A percentile compares a stretch with the other conserved stretches of the same genome.
Evolutionary conservation across 2,329 filamentous ascomycete species (phyloP).

Genomic region (Venturia nashicola): DNA sequence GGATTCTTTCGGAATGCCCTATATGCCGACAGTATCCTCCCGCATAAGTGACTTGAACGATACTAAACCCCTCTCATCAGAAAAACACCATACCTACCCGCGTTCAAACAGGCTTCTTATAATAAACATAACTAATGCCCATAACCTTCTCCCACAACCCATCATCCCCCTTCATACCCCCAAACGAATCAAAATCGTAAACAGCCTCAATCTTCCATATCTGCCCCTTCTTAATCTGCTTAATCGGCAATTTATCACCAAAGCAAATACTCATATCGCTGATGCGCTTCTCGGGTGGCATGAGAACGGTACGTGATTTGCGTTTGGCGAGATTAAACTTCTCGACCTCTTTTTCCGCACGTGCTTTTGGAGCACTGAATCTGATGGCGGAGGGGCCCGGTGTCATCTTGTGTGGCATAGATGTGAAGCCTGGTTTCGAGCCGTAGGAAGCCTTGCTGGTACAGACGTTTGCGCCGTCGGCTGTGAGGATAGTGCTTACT

Average conservation of each 20-base stretch:
- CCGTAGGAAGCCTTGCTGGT: constrained; percentile 7
- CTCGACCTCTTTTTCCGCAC: neutral
- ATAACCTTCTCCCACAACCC: constrained; percentile 8
- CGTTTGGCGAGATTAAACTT: neutral
- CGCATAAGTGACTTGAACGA: no score
- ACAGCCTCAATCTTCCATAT: constrained; percentile 5
- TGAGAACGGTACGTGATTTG: neutral
- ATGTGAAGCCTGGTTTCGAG: constrained; percentile 3
- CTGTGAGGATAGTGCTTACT: neutral
- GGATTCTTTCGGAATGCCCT: no score
- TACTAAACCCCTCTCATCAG: neutral
- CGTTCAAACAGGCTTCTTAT: neutral
- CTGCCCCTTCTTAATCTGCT: constrained; percentile 5
- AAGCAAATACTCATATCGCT: constrained; percentile 6
- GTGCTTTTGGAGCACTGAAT: neutral
- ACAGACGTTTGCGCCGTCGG: constrained; percentile 4
- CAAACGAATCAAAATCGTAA: constrained; percentile 7
- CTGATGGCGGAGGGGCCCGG: neutral
- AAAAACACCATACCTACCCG: neutral
- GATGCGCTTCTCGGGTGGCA: constrained; percentile 1
- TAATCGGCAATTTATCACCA: neutral
- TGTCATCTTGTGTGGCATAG: neutral
- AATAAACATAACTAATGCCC: constrained; percentile 7
- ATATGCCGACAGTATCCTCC: no score
- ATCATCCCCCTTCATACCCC: neutral